These are phyloP conservation scores for Podaxis mareebaensis DNA, from an alignment of 768 basidiomycete genomes.

Conservation along the genomic window DNA sequence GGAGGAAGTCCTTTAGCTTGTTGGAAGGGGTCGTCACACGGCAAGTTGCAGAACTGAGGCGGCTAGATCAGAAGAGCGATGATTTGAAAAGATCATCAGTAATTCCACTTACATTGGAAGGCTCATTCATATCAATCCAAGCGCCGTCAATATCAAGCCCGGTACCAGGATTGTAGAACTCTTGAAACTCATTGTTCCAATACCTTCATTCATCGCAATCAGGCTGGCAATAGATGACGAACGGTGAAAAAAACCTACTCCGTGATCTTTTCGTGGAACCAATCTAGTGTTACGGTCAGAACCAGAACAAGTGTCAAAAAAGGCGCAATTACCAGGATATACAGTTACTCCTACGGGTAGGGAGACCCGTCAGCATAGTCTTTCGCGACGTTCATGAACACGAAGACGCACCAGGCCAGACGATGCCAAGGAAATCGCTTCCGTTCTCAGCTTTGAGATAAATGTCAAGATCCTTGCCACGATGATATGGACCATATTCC, in stretches of 20 bases:
- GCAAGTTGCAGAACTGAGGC: conserved; percentile 59
- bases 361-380: conserved; percentile 5
- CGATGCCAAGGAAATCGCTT: neutral
- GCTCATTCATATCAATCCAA: conserved; percentile 82
- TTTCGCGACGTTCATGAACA: conserved; percentile 54
- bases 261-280: conserved; percentile 58
- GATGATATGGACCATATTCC: conserved; percentile 53
- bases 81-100: neutral
- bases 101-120: conserved; percentile 50
- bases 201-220: conserved; percentile 35
- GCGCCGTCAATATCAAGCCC: conserved; percentile 70
- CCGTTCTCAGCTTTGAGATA: neutral
- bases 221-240: neutral
- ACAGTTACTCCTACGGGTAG: conserved; percentile 8
- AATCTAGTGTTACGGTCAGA: conserved; percentile 34
- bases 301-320: neutral
- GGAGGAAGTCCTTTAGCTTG: conserved; percentile 65
- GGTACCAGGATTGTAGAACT: conserved; percentile 51
- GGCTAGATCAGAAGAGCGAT: neutral
- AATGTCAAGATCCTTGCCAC: conserved; percentile 52
- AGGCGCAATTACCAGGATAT: conserved; percentile 2
- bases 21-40: conserved; percentile 59
- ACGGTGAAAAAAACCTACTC: conserved; percentile 33
- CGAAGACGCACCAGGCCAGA: neutral
- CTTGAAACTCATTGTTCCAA: conserved; percentile 62